Conservation (phyloP, 1,139 yeast genomes). For the Geotrichum fermentans region DNA sequence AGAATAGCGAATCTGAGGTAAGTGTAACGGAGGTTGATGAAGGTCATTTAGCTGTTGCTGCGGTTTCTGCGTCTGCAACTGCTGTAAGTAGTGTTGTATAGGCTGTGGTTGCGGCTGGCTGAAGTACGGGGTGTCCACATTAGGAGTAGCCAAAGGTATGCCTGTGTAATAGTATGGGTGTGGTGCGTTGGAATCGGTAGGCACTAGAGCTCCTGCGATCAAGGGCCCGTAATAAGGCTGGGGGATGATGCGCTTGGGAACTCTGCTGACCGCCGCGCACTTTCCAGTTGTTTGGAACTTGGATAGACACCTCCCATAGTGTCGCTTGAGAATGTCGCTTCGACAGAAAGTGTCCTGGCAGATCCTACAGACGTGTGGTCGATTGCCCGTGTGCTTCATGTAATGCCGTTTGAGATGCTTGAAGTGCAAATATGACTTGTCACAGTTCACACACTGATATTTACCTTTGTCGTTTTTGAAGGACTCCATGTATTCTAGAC, state of each 20-base stretch:
- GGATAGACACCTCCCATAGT: constrained; percentile 25
- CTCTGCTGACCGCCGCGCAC: constrained; percentile 24
- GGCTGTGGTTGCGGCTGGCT: constrained; percentile 5
- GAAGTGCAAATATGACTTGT: constrained; percentile 20
- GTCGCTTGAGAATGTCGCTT: constrained; percentile 21
- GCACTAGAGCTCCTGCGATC: too few species aligned
- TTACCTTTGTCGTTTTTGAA: constrained; percentile 25
- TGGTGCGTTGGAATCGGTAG: background rate
- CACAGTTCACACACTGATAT: constrained; percentile 24
- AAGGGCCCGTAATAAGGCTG: constrained; percentile 5
- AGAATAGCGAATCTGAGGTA: background rate
- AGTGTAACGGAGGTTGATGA: background rate
- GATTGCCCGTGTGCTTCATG: constrained; percentile 23
- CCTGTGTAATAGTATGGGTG: background rate
- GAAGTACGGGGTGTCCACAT: background rate
- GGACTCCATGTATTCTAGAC: constrained; percentile 19
- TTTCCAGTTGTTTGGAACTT: constrained; percentile 25
- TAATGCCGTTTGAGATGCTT: constrained; percentile 22
- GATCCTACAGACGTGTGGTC: constrained; percentile 21
- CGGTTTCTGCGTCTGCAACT: background rate
- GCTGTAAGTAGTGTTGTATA: constrained; percentile 1
- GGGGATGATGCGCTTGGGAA: constrained; percentile 23
- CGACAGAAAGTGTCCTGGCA: constrained; percentile 23
- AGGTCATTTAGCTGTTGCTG: background rate
- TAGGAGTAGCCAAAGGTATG: constrained; percentile 2